Evolutionary conservation across 1,139 yeast species (phyloP).

Genomic region (Saccharomyces hybrid): DNA sequence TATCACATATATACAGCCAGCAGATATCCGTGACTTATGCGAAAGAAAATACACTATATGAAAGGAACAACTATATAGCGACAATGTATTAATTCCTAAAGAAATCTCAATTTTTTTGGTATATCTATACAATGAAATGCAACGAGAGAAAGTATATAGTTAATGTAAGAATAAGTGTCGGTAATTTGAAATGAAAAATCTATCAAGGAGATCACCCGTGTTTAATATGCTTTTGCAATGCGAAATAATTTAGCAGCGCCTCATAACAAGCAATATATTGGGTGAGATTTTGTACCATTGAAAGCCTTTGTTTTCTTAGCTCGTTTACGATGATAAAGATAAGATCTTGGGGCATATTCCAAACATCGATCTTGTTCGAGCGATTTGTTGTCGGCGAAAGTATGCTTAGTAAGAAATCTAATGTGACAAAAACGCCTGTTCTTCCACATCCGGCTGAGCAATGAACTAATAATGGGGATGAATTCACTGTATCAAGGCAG

Average conservation of each 20-base stretch:
- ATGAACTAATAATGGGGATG: slow-evolving; percentile 55
- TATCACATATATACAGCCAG: neutral
- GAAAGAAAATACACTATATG: neutral
- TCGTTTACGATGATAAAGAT: slow-evolving; percentile 38
- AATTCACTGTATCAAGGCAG: neutral
- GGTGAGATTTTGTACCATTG: slow-evolving; percentile 76
- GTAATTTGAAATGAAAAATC: neutral
- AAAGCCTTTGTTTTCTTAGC: slow-evolving; percentile 61
- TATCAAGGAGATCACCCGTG: neutral
- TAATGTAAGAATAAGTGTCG: neutral
- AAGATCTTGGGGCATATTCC: slow-evolving; percentile 34
- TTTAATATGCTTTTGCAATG: slow-evolving; percentile 11
- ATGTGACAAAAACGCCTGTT: slow-evolving; percentile 76
- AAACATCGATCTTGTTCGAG: slow-evolving; percentile 29
- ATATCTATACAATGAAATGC: neutral
- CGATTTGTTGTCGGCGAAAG: slow-evolving; percentile 28
- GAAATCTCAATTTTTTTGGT: neutral
- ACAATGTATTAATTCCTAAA: neutral
- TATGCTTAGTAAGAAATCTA: slow-evolving; percentile 55
- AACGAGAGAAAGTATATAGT: neutral
- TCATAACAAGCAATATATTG: slow-evolving; percentile 73
- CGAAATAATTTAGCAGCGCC: slow-evolving; percentile 34
- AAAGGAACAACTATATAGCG: neutral
- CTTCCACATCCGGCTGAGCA: slow-evolving; percentile 93
- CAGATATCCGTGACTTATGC: neutral